Conservation (phyloP, 1,139 yeast species). For the Scheffersomyces titani region DNA sequence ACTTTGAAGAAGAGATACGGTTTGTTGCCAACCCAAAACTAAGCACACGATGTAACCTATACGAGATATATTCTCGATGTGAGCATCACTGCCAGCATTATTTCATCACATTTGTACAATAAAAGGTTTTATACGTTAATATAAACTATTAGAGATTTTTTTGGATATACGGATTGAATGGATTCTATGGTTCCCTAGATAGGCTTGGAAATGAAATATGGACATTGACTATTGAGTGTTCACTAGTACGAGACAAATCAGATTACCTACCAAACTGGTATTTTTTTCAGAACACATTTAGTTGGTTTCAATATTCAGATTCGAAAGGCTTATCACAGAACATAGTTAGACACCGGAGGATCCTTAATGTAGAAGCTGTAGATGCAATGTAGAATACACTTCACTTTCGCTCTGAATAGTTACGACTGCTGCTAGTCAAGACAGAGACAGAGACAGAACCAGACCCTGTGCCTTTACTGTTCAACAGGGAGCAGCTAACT, state of each 20-base stretch:
- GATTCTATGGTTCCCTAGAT: neutral
- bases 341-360: neutral
- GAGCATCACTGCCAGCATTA: neutral
- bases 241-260: neutral
- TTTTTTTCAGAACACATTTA: neutral
- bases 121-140: neutral
- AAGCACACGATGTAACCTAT: constrained; percentile 20
- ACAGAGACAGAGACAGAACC: neutral
- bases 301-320: neutral
- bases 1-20: constrained; percentile 94
- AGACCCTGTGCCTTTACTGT: neutral
- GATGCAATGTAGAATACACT: neutral
- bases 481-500: neutral
- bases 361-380: neutral
- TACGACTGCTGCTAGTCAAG: neutral
- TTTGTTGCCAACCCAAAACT: constrained; percentile 79
- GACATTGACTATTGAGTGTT: neutral
- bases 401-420: neutral
- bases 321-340: neutral
- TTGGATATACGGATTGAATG: neutral
- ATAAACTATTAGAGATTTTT: neutral
- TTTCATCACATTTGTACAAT: neutral
- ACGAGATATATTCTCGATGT: neutral
- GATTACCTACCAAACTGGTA: neutral
- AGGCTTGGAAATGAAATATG: no score